Evolutionary conservation across 106 monocot species (phyloP), one percentile per base, ranked within the genome.

Genomic region (Alisma plantagoaquatica): DNA sequence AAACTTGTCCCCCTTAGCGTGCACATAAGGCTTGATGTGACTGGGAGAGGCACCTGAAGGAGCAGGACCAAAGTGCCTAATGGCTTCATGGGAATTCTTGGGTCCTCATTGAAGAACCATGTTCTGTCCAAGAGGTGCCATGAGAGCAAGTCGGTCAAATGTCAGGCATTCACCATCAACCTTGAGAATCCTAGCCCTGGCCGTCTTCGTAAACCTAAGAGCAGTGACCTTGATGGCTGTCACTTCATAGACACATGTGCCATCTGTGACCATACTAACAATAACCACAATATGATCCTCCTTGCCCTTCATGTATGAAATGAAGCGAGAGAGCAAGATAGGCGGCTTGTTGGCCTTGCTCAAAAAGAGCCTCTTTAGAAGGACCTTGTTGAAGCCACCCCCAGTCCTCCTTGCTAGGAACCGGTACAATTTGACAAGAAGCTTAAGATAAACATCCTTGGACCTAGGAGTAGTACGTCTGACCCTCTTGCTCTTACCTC

Each of bases 371-470:
- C 93, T 64, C 67, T 73, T 87, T 53, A 80, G 45, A 23, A 94
- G 80, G 16, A 83, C 77, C 23, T 69, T 73, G 59, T 94, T 94
- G 42, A 82, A 80, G 43, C 75, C 66, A 56, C 93, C 87, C 6
- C 60, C 77, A n/a, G 91, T 91, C 66, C 91, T 81, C 42, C 91
- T 55, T 28, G 81, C 84, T 30, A 91, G 70, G 63, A 91, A 91
- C 65, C 84, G 64, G 50, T 85, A 91, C 1, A 91, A 75, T 85
- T 91, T 23, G 23, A 42, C 38, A 2, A 92, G 75, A 42, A 92
- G 86, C 71, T 92, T 92, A 27, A 92, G 92, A 60, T 92, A 92
- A 24, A 92, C 64, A 77, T 92, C 92, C 50, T 92, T 73, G 46
- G 86, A 86, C 55, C 65, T 82, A 17, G 92, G 82, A 42, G 75